phyloP scores from a whole-genome alignment of 441 rosid species.

The Raphanus hybrid region DNA sequence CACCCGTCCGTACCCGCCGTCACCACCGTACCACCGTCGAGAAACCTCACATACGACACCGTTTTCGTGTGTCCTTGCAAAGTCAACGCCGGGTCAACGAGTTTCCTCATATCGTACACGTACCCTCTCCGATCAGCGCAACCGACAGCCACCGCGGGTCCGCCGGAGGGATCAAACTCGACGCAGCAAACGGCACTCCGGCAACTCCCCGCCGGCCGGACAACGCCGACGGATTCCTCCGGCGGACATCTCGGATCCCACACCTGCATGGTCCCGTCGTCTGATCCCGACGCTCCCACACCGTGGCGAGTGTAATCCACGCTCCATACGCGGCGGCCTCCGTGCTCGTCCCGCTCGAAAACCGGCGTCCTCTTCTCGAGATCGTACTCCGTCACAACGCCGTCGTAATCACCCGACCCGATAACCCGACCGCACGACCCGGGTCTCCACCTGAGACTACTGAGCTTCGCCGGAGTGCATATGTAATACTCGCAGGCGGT shows the following conservation, averaged over 20 bases:
- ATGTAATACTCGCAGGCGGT: constrained; percentile 59
- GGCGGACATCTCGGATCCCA: constrained; percentile 77
- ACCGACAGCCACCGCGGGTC: constrained; percentile 61
- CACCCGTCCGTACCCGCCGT: constrained; percentile 76
- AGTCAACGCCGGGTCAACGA: constrained; percentile 51
- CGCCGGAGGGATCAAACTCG: constrained; percentile 74
- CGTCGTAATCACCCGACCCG: constrained; percentile 90
- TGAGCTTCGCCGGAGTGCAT: constrained; percentile 86
- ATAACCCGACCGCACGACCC: constrained; percentile 57
- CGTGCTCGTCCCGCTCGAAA: constrained; percentile 93
- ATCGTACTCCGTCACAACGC: constrained; percentile 84
- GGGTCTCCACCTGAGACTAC: constrained; percentile 81
- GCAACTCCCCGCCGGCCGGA: constrained; percentile 49
- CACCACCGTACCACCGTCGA: constrained; percentile 50
- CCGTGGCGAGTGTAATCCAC: constrained; percentile 61
- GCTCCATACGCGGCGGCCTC: constrained; percentile 90
- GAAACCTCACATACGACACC: constrained; percentile 69
- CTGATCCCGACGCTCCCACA: constrained; percentile 84
- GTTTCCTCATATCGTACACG: constrained; percentile 67
- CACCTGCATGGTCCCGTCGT: constrained; percentile 85
- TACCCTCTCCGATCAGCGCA: constrained; percentile 77
- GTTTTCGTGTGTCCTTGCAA: constrained; percentile 71
- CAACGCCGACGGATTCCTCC: constrained; percentile 52
- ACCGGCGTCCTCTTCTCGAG: constrained; percentile 63
- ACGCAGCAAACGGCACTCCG: constrained; percentile 70